Percentiles rank a stretch among this genome's conserved stretches.
phyloP scores from a whole-genome alignment of 805 yeast species.

The Saccharomycopsis sp. region DNA sequence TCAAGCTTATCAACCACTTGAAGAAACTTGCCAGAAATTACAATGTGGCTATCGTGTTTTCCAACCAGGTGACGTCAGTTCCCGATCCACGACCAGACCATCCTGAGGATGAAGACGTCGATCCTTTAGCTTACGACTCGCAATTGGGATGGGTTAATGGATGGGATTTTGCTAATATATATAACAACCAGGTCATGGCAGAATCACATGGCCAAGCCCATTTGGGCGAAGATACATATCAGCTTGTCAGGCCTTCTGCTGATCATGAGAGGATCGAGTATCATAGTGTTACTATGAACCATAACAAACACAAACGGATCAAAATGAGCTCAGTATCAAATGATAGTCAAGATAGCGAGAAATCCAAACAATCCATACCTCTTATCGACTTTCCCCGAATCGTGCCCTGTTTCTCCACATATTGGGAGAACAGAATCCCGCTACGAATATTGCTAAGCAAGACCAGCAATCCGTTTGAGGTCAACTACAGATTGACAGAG shows the following conservation, averaged over 20 bases:
- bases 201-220: slow-evolving; percentile 7
- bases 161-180: slow-evolving; percentile 49
- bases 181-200: slow-evolving; percentile 25
- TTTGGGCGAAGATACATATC: slow-evolving; percentile 29
- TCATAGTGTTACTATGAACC: slow-evolving; percentile 4
- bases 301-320: slow-evolving; percentile 27
- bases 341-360: background rate
- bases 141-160: slow-evolving; percentile 73
- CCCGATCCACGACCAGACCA: slow-evolving; percentile 27
- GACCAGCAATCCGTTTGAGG: slow-evolving; percentile 34
- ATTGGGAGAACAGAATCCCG: slow-evolving; percentile 48
- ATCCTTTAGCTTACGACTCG: slow-evolving; percentile 40
- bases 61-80: slow-evolving; percentile 77
- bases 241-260: slow-evolving; percentile 21
- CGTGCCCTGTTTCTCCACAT: slow-evolving; percentile 35
- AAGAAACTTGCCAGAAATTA: slow-evolving; percentile 40
- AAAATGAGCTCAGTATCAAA: slow-evolving; percentile 14
- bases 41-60: slow-evolving; percentile 56
- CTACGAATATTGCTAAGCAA: slow-evolving; percentile 43
- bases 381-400: slow-evolving; percentile 3
- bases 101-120: slow-evolving; percentile 23
- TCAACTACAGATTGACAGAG: slow-evolving; percentile 24
- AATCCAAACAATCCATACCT: background rate
- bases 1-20: slow-evolving; percentile 41
- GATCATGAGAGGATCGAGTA: slow-evolving; percentile 13